Conservation (phyloP, 805 yeast genomes). For the Cyberlindnera euphorbiae region DNA sequence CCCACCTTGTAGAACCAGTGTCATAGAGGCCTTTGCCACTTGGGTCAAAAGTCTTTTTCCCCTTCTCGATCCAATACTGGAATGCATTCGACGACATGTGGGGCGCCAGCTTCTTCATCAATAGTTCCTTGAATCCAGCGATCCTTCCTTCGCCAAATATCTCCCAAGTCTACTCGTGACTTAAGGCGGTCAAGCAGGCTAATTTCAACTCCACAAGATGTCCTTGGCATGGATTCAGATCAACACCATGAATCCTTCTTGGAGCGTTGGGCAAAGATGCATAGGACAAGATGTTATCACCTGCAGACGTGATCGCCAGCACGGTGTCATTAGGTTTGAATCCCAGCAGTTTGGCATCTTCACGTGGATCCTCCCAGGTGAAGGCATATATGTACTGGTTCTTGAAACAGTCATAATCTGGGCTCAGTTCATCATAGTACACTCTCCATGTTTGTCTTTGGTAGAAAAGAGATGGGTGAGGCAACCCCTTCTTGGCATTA, state of each 20-base stretch:
- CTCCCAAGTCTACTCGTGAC: constrained; percentile 61
- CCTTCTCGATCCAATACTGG: constrained; percentile 73
- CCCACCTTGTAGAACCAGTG: constrained; percentile 87
- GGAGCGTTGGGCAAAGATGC: constrained; percentile 70
- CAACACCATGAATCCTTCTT: constrained; percentile 76
- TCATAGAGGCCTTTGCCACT: constrained; percentile 65
- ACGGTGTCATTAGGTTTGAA: constrained; percentile 64
- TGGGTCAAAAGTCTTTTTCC: constrained; percentile 49
- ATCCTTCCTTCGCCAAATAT: constrained; percentile 74
- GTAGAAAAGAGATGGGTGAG: constrained; percentile 77
- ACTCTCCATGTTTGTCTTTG: constrained; percentile 77
- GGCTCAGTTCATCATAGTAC: constrained; percentile 67
- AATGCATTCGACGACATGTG: constrained; percentile 75
- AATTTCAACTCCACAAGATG: constrained; percentile 75
- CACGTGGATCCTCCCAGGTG: constrained; percentile 89
- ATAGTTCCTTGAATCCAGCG: constrained; percentile 44
- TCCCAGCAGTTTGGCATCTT: constrained; percentile 64
- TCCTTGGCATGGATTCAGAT: constrained; percentile 77
- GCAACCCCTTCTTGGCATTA: constrained; percentile 59
- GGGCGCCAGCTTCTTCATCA: constrained; percentile 54
- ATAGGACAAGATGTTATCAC: constrained; percentile 74
- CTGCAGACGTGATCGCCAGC: constrained; percentile 81
- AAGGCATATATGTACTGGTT: constrained; percentile 82
- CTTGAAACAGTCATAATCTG: constrained; percentile 64
- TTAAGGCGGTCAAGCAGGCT: constrained; percentile 58